Evolutionary conservation across 768 basidiomycete species (phyloP), one percentile per base, ranked within the genome.

Genomic region (Suillus discolor): DNA sequence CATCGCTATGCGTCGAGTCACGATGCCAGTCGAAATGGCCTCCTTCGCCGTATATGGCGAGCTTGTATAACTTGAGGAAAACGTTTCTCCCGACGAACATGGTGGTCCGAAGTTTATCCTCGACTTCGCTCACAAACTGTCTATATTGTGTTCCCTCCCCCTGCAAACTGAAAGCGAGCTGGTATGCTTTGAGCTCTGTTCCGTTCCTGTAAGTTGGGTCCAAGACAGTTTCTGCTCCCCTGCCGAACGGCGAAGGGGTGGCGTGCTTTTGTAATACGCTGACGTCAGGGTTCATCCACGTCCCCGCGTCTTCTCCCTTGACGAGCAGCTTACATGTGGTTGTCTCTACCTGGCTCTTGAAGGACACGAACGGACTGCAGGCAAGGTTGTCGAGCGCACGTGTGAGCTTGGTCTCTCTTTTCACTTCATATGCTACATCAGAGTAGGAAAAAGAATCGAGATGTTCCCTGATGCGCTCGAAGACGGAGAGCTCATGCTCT

Each of bases 1-100:
- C 31, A 34, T 55, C 31, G 31, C 31, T 55, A 12, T 55, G 54
- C 12, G 54, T 55, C 1, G 54, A 55, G 16, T 55, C 54, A 34
- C 54, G 54, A 55, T 55, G 54, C 54, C 54, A 55, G 54, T 55
- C 31, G 12, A 55, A 55, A 34, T 55, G 54, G 20, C 54, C 54
- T n/a, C 54, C 54, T 55, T 55, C 54, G 0, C 31, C 54, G 6
- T 55, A 55, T 55, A 34, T 34, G 3, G 54, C 54, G 31, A 55
- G 54, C 18, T 55, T 55, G 31, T 55, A 34, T 11, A 55, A 34
- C 54, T 55, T 55, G 54, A 55, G 11, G 1, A 3, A 4, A 9
- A 55, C 54, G 11, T 1, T 12, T 18, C 34, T 55, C 9, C 54
- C 54, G 12, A 55, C 11, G 31, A 55, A 55, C 54, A 55, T 55